A percentile compares a stretch with the other conserved stretches of the same genome.
Evolutionary conservation across 106 monocot genomes (phyloP).

Genomic region (Ottelia alismoides): DNA sequence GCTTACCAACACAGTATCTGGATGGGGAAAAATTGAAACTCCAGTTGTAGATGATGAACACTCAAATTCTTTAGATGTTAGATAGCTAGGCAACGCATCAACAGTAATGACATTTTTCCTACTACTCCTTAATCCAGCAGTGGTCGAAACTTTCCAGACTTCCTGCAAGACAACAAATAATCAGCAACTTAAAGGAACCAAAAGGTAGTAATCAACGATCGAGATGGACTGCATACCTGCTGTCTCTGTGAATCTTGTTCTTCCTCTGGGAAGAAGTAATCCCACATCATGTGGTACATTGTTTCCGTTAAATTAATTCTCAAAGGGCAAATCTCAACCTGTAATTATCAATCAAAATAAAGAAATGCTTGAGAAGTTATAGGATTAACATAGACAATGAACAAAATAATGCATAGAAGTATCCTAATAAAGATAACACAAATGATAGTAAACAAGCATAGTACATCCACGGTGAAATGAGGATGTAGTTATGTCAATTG

Average conservation of each 20-base stretch:
- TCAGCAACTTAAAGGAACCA: neutral
- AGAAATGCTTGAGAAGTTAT: too few relatives aligned
- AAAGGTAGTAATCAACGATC: neutral
- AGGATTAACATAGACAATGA: too few relatives aligned
- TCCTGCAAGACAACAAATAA: slow-evolving; percentile 41
- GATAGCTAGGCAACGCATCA: slow-evolving; percentile 35
- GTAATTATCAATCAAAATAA: slow-evolving; percentile 3
- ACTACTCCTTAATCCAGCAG: slow-evolving; percentile 57
- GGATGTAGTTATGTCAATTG: too few relatives aligned
- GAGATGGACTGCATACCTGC: slow-evolving; percentile 34
- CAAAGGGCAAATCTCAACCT: slow-evolving; percentile 97
- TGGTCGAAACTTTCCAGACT: slow-evolving; percentile 98
- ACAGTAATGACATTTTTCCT: slow-evolving; percentile 40
- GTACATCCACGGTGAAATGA: too few relatives aligned
- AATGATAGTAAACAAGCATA: too few relatives aligned
- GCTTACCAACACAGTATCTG: slow-evolving; percentile 67
- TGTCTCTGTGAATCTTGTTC: slow-evolving; percentile 94
- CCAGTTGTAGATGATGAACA: slow-evolving; percentile 19
- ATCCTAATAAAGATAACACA: too few relatives aligned
- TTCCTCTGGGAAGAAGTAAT: slow-evolving; percentile 91
- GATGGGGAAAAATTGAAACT: slow-evolving; percentile 16
- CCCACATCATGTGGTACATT: slow-evolving; percentile 99
- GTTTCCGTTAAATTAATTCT: slow-evolving; percentile 93
- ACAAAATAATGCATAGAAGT: too few relatives aligned
- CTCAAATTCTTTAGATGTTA: slow-evolving; percentile 46